phyloP scores from a whole-genome alignment of 331 rosid species.

The Malus hybrid region DNA sequence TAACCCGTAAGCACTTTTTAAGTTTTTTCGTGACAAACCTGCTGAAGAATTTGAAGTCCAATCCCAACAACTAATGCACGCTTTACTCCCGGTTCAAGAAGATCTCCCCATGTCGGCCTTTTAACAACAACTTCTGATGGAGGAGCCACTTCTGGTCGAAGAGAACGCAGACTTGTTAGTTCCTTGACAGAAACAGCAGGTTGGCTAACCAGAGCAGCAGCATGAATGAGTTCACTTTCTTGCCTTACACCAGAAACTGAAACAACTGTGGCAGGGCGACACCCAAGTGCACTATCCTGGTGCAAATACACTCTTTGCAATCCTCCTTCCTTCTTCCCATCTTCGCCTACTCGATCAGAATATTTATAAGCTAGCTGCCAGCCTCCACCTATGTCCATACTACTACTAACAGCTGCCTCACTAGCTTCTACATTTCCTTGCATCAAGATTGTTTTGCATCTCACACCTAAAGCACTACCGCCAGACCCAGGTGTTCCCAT shows the following conservation, averaged over 20 bases:
- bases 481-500: neutral
- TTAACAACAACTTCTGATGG: neutral
- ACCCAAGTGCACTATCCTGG: neutral
- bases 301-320: conserved; percentile 14
- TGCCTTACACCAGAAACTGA: conserved; percentile 7
- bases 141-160: neutral
- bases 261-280: neutral
- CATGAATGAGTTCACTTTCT: neutral
- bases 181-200: conserved; percentile 1
- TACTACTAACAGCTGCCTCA: neutral
- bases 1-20: too few species aligned
- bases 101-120: conserved; percentile 9
- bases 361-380: conserved; percentile 19
- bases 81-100: conserved; percentile 20
- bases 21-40: neutral
- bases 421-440: conserved; percentile 4
- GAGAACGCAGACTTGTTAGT: neutral
- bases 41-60: conserved; percentile 26
- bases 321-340: conserved; percentile 15
- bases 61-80: conserved; percentile 20
- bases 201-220: conserved; percentile 8
- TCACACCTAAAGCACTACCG: neutral
- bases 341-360: neutral
- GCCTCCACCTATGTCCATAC: conserved; percentile 16
- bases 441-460: neutral